phyloP scores from a whole-genome alignment of 352 stramenopile genomes.

The Globisporangium takayamanum region DNA sequence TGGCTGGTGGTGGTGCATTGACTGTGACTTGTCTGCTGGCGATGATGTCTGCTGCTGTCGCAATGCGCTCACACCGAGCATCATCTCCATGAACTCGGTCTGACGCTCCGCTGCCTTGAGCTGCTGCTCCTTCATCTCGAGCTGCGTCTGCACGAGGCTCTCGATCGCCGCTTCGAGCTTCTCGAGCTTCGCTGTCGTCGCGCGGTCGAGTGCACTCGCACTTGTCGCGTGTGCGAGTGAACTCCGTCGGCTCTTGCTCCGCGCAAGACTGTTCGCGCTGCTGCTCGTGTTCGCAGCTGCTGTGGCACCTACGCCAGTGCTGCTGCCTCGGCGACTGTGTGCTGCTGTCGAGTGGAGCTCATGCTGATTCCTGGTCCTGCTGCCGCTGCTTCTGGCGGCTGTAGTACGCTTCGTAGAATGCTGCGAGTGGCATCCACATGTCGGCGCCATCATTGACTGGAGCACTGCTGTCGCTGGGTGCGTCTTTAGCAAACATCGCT shows the following conservation, averaged over 20 bases:
- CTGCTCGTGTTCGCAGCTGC: not conserved
- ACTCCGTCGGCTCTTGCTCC: not conserved
- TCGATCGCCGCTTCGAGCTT: slow-evolving; percentile 42
- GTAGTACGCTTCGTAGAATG: slow-evolving; percentile 67
- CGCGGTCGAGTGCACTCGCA: slow-evolving; percentile 11
- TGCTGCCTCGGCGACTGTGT: not conserved
- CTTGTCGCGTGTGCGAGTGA: not conserved
- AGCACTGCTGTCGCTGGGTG: slow-evolving; percentile 1
- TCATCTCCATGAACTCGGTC: slow-evolving; percentile 27
- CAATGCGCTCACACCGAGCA: slow-evolving; percentile 14
- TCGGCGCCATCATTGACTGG: slow-evolving; percentile 8
- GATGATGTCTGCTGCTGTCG: not conserved
- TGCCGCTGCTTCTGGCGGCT: slow-evolving; percentile 19
- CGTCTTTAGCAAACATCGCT: slow-evolving; percentile 27
- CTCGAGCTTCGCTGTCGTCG: slow-evolving; percentile 32
- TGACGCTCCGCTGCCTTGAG: slow-evolving; percentile 24
- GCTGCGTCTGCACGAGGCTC: slow-evolving; percentile 24
- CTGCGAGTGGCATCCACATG: slow-evolving; percentile 36
- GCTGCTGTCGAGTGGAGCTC: not conserved
- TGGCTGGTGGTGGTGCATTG: not conserved
- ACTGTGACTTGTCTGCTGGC: slow-evolving; percentile 4
- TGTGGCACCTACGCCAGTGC: not conserved
- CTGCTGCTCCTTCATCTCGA: slow-evolving; percentile 43
- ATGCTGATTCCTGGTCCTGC: not conserved
- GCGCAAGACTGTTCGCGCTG: not conserved